Conservation (phyloP, 345 rosid genomes). For the Limnanthes douglasii region DNA sequence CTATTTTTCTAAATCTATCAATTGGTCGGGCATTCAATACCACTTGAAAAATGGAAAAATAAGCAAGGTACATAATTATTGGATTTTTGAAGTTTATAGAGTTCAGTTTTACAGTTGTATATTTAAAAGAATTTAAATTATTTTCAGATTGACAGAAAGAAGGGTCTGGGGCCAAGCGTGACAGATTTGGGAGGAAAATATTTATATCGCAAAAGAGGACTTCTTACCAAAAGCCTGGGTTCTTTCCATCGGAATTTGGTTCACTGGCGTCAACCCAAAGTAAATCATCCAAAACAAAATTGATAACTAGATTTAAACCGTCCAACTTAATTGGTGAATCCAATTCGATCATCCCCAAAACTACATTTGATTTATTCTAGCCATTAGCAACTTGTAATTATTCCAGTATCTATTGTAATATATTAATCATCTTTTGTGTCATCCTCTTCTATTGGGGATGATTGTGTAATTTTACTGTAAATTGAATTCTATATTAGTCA, state of each 20-base stretch:
- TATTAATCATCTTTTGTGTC: no score
- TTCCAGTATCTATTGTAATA: no score
- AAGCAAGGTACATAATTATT: slow-evolving; percentile 42
- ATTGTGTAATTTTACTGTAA: no score
- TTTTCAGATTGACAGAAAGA: slow-evolving; percentile 57
- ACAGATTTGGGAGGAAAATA: slow-evolving; percentile 59
- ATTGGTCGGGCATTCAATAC: slow-evolving; percentile 70
- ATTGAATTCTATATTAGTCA: no score
- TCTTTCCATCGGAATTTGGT: slow-evolving; percentile 40
- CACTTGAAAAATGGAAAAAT: slow-evolving; percentile 59
- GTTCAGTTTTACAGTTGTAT: background rate
- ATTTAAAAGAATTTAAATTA: no score
- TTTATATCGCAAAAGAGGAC: slow-evolving; percentile 47
- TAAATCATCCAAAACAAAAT: no score
- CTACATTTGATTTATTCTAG: no score
- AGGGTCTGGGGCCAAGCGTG: slow-evolving; percentile 41
- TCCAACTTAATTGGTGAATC: no score
- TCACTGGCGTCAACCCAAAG: slow-evolving; percentile 59
- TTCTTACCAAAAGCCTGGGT: slow-evolving; percentile 25
- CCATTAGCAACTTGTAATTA: no score
- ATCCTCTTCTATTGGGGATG: no score
- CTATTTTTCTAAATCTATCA: slow-evolving; percentile 62
- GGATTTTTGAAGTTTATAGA: no score
- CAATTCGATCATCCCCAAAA: no score
- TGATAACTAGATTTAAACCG: slow-evolving; percentile 21